These are phyloP conservation scores for Hyphodiscus sp. DNA, from an alignment of 2,329 filamentous ascomycete species.

Conservation along the genomic window DNA sequence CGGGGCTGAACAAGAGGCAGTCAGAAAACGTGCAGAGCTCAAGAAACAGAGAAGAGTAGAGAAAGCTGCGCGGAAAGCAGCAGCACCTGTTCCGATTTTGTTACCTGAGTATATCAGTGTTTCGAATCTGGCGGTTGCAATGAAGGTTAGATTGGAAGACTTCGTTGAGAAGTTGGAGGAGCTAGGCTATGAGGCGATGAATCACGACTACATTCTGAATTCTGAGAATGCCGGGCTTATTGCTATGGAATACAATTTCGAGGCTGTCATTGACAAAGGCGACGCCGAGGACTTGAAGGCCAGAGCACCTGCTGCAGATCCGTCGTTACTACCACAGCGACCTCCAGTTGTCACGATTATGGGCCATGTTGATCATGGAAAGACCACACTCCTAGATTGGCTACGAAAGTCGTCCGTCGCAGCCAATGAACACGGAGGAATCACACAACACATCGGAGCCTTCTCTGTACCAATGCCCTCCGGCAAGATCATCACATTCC, in stretches of 20 bases:
- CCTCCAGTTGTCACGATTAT: slow-evolving; percentile 98
- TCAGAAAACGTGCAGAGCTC: slow-evolving; percentile 34
- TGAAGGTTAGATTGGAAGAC: slow-evolving; percentile 62
- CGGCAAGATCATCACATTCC: slow-evolving; percentile 88
- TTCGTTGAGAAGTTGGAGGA: slow-evolving; percentile 74
- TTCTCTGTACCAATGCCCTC: slow-evolving; percentile 85
- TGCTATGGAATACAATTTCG: slow-evolving; percentile 86
- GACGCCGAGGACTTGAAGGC: slow-evolving; percentile 65
- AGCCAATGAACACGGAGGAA: slow-evolving; percentile 88
- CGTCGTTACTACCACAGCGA: slow-evolving; percentile 59
- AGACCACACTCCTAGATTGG: slow-evolving; percentile 93
- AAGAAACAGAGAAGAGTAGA: slow-evolving; percentile 36
- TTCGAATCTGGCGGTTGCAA: slow-evolving; percentile 67
- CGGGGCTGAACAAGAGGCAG: slow-evolving; percentile 25
- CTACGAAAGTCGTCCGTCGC: slow-evolving; percentile 88
- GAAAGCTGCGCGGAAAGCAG: slow-evolving; percentile 35
- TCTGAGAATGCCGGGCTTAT: slow-evolving; percentile 86
- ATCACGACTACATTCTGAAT: slow-evolving; percentile 78
- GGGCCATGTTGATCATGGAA: slow-evolving; percentile 98
- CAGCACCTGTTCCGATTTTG: slow-evolving; percentile 55
- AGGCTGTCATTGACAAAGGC: slow-evolving; percentile 67
- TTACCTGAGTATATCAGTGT: slow-evolving; percentile 90
- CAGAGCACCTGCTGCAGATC: slow-evolving; percentile 62
- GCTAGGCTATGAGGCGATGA: slow-evolving; percentile 83
- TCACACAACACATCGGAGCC: slow-evolving; percentile 97